Percentiles rank a stretch among this genome's conserved stretches.
Evolutionary conservation across 768 basidiomycete species (phyloP).

Genomic region (Pilatotrama ljubarskyi): DNA sequence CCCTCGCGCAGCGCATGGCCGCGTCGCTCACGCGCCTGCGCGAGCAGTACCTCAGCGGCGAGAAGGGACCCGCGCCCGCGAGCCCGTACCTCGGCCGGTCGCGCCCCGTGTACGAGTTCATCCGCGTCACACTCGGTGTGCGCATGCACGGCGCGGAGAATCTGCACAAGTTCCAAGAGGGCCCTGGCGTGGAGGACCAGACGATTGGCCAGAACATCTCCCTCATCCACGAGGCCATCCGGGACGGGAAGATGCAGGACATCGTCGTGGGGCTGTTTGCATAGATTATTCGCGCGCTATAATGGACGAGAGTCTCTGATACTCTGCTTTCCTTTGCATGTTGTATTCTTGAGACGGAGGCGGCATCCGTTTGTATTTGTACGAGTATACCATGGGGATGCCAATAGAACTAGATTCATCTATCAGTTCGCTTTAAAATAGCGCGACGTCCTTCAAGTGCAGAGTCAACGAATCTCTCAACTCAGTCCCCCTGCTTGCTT

Average conservation of each 20-base stretch:
- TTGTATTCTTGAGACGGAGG: constrained; percentile 3
- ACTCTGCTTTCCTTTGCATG: not conserved
- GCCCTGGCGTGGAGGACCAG: constrained; percentile 64
- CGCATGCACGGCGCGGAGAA: constrained; percentile 82
- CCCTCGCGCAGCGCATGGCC: constrained; percentile 50
- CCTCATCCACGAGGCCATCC: constrained; percentile 76
- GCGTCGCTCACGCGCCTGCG: constrained; percentile 50
- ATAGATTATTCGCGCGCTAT: not conserved
- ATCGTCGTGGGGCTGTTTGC: constrained; percentile 56
- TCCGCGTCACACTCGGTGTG: constrained; percentile 70
- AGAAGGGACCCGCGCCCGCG: constrained; percentile 65
- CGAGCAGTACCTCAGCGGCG: constrained; percentile 57
- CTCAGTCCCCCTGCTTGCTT: too few species aligned
- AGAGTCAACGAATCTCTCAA: not conserved
- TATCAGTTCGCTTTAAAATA: not conserved
- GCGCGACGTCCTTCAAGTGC: not conserved
- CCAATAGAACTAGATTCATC: not conserved
- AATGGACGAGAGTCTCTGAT: not conserved
- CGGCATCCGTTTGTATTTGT: constrained; percentile 1
- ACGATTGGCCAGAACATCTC: constrained; percentile 73
- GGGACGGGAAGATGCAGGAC: constrained; percentile 66
- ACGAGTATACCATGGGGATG: not conserved
- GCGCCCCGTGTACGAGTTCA: constrained; percentile 72
- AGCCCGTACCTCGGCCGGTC: constrained; percentile 67
- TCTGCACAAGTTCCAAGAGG: constrained; percentile 55